Percentiles rank a stretch among this genome's conserved stretches.
Conservation (phyloP, 2,329 filamentous ascomycete genomes). For the Epicoccum sorghinum region DNA sequence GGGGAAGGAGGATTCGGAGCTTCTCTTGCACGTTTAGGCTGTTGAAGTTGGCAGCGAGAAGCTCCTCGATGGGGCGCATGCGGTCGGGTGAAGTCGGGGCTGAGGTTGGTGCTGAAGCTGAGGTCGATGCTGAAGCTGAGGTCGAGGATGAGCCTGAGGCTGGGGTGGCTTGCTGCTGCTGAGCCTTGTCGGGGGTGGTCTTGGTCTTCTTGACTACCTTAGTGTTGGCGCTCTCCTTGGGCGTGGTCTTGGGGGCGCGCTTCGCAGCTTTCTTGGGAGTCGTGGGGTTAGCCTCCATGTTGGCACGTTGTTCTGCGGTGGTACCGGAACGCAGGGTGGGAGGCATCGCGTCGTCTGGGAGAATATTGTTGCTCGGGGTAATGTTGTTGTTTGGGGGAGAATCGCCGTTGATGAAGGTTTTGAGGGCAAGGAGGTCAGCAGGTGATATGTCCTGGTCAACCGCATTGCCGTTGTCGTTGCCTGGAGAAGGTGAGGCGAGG, state of each 20-base stretch:
- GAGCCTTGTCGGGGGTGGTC: neutral
- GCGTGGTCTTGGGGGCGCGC: neutral
- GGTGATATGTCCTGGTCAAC: too few relatives aligned
- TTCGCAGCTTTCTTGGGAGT: neutral
- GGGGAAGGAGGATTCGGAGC: conserved; percentile 22
- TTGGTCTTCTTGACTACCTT: conserved; percentile 12
- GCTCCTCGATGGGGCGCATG: conserved; percentile 9
- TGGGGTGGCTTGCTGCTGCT: neutral
- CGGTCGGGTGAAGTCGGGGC: neutral
- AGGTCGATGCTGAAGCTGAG: too few relatives aligned
- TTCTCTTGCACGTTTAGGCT: conserved; percentile 23
- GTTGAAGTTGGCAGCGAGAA: conserved; percentile 18
- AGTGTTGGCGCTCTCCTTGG: neutral
- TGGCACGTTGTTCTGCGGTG: neutral
- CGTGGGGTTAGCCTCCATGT: neutral
- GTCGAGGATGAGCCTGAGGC: too few relatives aligned
- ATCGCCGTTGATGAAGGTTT: too few relatives aligned
- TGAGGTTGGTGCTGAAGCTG: neutral
- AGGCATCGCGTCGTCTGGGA: too few relatives aligned
- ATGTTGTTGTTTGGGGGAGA: too few relatives aligned
- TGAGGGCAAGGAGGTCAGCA: too few relatives aligned
- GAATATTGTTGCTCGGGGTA: too few relatives aligned
- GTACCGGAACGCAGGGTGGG: neutral
- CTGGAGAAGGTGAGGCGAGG: too few relatives aligned
- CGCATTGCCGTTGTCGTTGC: too few relatives aligned